These are phyloP conservation scores for Coemansia nantahalensis DNA, from an alignment of 192 early-diverging fungal genomes.

Conservation along the genomic window DNA sequence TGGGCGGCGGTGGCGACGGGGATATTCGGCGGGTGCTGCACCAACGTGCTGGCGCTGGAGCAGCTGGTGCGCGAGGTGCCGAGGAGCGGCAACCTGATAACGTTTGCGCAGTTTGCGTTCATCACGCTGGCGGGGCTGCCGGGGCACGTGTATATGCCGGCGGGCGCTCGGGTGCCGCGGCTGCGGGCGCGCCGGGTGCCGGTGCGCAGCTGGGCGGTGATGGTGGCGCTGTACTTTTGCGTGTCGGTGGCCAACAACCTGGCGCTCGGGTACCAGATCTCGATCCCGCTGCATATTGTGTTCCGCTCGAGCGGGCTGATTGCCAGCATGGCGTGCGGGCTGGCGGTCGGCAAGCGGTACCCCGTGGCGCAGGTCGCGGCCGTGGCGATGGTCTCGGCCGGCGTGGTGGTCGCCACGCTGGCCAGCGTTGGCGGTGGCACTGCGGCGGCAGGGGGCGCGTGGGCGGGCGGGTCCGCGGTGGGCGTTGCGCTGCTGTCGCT, in stretches of 20 bases:
- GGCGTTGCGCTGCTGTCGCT: constrained; percentile 69
- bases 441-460: background rate
- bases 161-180: constrained; percentile 44
- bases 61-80: constrained; percentile 61
- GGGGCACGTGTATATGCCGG: constrained; percentile 51
- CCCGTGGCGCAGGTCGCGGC: constrained; percentile 52
- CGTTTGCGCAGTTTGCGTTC: constrained; percentile 77
- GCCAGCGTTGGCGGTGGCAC: constrained; percentile 7
- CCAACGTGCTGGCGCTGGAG: constrained; percentile 84
- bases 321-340: constrained; percentile 76
- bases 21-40: constrained; percentile 89
- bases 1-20: constrained; percentile 63
- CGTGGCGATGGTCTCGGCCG: constrained; percentile 73
- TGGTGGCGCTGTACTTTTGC: constrained; percentile 75
- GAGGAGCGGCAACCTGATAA: constrained; percentile 73
- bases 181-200: constrained; percentile 64
- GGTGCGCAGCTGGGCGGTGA: constrained; percentile 64
- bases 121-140: constrained; percentile 70
- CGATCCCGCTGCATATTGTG: constrained; percentile 89
- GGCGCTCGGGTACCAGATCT: constrained; percentile 74
- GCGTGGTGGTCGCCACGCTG: constrained; percentile 71
- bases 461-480: constrained; percentile 53
- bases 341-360: constrained; percentile 64
- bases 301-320: constrained; percentile 82
- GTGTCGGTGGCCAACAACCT: constrained; percentile 82